Evolutionary conservation across 1,139 yeast species (phyloP).

Genomic region (Candida frijolesensis): DNA sequence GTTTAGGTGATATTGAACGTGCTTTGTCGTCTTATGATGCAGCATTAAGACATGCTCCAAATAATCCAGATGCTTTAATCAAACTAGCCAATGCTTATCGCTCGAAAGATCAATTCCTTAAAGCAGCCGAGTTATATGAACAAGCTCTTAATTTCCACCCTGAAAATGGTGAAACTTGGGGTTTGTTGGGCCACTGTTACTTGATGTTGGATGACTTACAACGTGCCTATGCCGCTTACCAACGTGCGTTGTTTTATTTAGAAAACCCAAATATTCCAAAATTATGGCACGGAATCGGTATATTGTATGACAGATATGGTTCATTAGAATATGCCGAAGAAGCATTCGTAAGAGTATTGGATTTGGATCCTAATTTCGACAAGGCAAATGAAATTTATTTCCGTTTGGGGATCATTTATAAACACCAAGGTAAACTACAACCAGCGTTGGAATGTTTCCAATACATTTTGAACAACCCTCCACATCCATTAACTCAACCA

Average conservation of each 20-base stretch:
- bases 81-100: slow-evolving; percentile 88
- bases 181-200: slow-evolving; percentile 93
- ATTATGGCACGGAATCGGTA: slow-evolving; percentile 98
- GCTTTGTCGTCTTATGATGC: slow-evolving; percentile 89
- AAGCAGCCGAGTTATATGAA: slow-evolving; percentile 93
- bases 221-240: slow-evolving; percentile 94
- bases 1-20: slow-evolving; percentile 84
- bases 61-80: slow-evolving; percentile 80
- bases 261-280: slow-evolving; percentile 95
- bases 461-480: slow-evolving; percentile 87
- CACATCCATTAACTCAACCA: slow-evolving; percentile 92
- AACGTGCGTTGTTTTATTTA: slow-evolving; percentile 87
- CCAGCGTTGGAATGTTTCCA: slow-evolving; percentile 93
- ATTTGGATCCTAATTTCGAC: slow-evolving; percentile 93
- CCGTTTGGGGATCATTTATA: slow-evolving; percentile 94
- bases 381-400: slow-evolving; percentile 96
- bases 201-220: slow-evolving; percentile 95
- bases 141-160: slow-evolving; percentile 80
- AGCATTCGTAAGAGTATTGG: slow-evolving; percentile 93
- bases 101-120: slow-evolving; percentile 84
- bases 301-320: slow-evolving; percentile 92
- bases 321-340: slow-evolving; percentile 96
- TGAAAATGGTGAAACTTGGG: slow-evolving; percentile 97
- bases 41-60: slow-evolving; percentile 86
- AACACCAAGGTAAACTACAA: slow-evolving; percentile 85